Evolutionary conservation across 441 rosid genomes (phyloP), one percentile per base, ranked within the genome.

Genomic region (Gossypium schwendimanii): DNA sequence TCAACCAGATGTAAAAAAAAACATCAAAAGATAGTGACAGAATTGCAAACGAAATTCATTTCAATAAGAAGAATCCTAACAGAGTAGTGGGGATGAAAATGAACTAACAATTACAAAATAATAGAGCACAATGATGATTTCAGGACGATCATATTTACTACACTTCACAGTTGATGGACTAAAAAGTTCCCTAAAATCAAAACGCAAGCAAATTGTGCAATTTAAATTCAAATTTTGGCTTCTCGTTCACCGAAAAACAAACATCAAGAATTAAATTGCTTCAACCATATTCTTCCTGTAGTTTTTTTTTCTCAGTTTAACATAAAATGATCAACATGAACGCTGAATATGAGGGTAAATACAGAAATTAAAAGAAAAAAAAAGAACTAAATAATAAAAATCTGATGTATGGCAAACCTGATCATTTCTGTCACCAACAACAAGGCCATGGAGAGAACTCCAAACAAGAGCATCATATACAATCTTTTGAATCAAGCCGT

Each of bases 401-500:
- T 3, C 57, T 14, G 36, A 17, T 15, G 50, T 74, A 17, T 11
- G 49, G 69, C 63, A 39, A 53, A 95, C 99, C 91, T 89, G 84
- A 65, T 78, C 75, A 79, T 70, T 83, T 76, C 80, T 88, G 82
- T 96, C 97, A 63, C 97, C 99, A 45, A 90, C 92, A 72, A 96
- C 87, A 79, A 96, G 92, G 8, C 99, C 98, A 69, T 90, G 91
- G 76, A 93, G 97, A 71, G 99, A 91, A 82, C 89, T 76, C 98
- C 99, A 93, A 70, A 91, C 98, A 67, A 96, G 97, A 82, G 97
- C 94, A 85, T 96, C 99, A 70, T 81, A 87, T 54, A 83, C 90
- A 83, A 95, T 79, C 72, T 88, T 82, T 53, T 87, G 85, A 76
- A 93, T 73, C 90, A 91, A 84, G 8, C 77, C 83, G n/a, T 87